A percentile compares a stretch with the other conserved stretches of the same genome.
Conservation (phyloP, 176 grass and related monocot species). For the Aechmea fasciata region DNA sequence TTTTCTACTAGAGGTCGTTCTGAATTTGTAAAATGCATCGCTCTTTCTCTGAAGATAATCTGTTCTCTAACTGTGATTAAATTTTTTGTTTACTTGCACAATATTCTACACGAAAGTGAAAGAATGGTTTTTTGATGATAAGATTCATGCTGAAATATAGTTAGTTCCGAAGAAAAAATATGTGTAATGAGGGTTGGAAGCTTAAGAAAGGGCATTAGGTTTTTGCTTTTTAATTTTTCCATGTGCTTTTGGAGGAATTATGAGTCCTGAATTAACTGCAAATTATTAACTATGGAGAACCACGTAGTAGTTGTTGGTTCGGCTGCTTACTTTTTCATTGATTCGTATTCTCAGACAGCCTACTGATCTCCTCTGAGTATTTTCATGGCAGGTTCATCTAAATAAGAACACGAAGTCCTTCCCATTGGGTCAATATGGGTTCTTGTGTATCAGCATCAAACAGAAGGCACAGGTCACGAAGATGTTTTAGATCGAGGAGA, state of each 20-base stretch:
- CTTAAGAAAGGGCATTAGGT: neutral
- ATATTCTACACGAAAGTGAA: no score
- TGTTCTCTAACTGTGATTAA: no score
- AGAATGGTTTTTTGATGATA: neutral
- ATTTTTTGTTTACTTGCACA: no score
- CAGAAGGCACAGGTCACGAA: slow-evolving; percentile 33
- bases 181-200: neutral
- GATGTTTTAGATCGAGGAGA: slow-evolving; percentile 35
- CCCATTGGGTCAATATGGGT: slow-evolving; percentile 38
- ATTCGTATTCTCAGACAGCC: neutral
- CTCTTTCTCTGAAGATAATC: no score
- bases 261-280: neutral
- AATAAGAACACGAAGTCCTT: slow-evolving; percentile 7
- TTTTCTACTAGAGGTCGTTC: no score
- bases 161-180: neutral
- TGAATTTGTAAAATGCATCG: no score
- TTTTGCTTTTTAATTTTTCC: neutral
- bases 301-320: neutral
- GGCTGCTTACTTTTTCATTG: neutral
- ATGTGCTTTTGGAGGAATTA: neutral
- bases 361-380: slow-evolving; percentile 8
- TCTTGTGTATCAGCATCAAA: slow-evolving; percentile 47
- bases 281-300: neutral
- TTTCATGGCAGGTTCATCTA: slow-evolving; percentile 22
- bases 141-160: neutral